Conservation (phyloP, 805 yeast genomes). For the Starmerella geochares region DNA sequence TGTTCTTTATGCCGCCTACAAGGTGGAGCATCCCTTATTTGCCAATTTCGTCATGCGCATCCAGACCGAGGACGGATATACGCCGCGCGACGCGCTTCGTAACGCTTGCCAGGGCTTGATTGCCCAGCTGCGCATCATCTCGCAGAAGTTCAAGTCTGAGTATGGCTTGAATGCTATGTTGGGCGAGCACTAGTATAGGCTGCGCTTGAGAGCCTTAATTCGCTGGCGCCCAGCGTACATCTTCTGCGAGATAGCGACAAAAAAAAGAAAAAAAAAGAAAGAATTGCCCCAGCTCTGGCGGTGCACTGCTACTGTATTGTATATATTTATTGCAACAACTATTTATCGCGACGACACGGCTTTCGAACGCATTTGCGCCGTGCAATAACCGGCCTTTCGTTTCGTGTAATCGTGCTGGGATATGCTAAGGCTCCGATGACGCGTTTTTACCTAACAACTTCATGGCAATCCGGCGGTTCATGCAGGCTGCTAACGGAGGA, state of each 20-base stretch:
- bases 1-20: constrained; percentile 95
- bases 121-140: constrained; percentile 61
- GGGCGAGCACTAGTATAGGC: constrained; percentile 25
- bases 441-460: constrained; percentile 1
- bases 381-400: no score
- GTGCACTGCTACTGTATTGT: neutral
- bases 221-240: no score
- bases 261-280: no score
- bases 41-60: constrained; percentile 90
- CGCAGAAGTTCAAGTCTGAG: constrained; percentile 75
- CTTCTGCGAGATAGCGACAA: no score
- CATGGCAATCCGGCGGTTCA: constrained; percentile 11
- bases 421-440: neutral
- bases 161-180: constrained; percentile 73
- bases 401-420: no score
- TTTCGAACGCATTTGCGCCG: no score
- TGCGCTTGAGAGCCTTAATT: no score
- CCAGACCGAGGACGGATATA: constrained; percentile 90
- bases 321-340: constrained; percentile 1
- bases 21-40: constrained; percentile 94
- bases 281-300: no score
- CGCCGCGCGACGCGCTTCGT: constrained; percentile 80
- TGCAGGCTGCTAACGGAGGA: constrained; percentile 14
- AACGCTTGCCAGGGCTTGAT: constrained; percentile 82
- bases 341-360: no score